phyloP scores from a whole-genome alignment of 176 grass and related monocot species.

The Puya raimondii region DNA sequence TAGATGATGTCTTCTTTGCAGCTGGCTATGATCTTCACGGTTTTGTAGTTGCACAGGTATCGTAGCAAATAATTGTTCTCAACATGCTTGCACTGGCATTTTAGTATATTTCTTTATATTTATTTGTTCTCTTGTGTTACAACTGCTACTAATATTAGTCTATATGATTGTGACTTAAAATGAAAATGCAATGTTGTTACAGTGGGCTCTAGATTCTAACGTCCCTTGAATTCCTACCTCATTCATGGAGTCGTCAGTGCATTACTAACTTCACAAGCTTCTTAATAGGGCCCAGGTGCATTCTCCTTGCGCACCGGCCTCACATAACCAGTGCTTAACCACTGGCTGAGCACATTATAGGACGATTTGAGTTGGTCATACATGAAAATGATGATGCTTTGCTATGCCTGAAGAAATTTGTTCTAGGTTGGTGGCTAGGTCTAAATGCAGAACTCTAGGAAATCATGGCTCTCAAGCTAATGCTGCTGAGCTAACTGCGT shows the following conservation, averaged over 20 bases:
- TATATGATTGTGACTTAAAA: background rate
- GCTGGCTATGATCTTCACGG: slow-evolving; percentile 82
- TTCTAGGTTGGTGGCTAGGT: background rate
- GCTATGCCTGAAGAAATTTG: background rate
- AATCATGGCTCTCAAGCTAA: background rate
- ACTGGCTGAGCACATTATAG: background rate
- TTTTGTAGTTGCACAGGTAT: slow-evolving; percentile 88
- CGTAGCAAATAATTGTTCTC: slow-evolving; percentile 1
- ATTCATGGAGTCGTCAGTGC: too few relatives aligned
- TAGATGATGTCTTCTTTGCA: slow-evolving; percentile 82
- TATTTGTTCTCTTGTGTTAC: slow-evolving; percentile 3
- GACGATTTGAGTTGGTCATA: background rate
- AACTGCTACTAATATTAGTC: background rate
- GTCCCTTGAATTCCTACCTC: too few relatives aligned
- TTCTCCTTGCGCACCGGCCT: background rate
- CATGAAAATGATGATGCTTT: too few relatives aligned
- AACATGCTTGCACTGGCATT: slow-evolving; percentile 1
- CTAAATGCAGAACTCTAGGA: background rate
- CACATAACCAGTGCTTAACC: background rate
- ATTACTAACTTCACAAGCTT: too few relatives aligned
- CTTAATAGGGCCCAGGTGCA: too few relatives aligned
- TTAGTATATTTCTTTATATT: background rate
- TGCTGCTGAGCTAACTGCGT: background rate
- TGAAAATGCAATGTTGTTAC: too few relatives aligned
- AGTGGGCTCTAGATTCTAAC: too few relatives aligned